A percentile compares a stretch with the other conserved stretches of the same genome.
These are phyloP conservation scores for Trichophyton equinum DNA, from an alignment of 2,329 filamentous ascomycete species.

Conservation along the genomic window DNA sequence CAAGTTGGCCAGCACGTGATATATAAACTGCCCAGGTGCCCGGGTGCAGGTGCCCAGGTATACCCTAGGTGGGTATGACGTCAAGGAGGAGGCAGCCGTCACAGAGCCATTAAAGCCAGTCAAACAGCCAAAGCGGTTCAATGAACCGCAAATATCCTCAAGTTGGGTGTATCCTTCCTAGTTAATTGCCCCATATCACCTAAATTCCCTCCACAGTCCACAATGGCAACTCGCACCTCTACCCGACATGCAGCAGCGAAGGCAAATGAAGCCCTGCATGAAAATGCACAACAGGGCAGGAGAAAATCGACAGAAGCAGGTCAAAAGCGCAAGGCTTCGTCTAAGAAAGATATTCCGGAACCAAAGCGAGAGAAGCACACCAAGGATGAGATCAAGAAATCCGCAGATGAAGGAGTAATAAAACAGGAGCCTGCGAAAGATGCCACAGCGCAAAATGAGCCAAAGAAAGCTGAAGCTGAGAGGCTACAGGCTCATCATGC, in stretches of 20 bases:
- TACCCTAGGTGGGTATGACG: background rate
- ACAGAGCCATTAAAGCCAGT: background rate
- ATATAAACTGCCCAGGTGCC: background rate
- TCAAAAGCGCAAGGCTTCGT: slow-evolving; percentile 30
- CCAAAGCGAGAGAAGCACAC: slow-evolving; percentile 30
- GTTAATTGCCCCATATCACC: background rate
- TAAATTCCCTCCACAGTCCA: background rate
- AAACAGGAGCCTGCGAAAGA: background rate
- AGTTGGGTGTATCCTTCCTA: background rate
- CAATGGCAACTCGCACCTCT: slow-evolving; percentile 28
- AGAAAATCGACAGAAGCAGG: slow-evolving; percentile 17
- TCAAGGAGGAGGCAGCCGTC: background rate
- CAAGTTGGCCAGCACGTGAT: background rate
- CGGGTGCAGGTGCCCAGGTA: too few relatives aligned
- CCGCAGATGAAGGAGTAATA: background rate
- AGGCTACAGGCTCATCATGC: slow-evolving; percentile 8
- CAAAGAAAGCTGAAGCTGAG: slow-evolving; percentile 12
- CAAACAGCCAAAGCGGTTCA: background rate
- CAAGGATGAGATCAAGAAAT: slow-evolving; percentile 4
- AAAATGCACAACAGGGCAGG: slow-evolving; percentile 21
- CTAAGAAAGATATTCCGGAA: slow-evolving; percentile 16
- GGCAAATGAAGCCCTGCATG: slow-evolving; percentile 31
- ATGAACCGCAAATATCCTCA: background rate
- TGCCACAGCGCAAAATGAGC: background rate
- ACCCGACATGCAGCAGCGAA: slow-evolving; percentile 33